These are phyloP conservation scores for Termitomyces sp. DNA, from an alignment of 768 basidiomycete genomes.

Conservation along the genomic window DNA sequence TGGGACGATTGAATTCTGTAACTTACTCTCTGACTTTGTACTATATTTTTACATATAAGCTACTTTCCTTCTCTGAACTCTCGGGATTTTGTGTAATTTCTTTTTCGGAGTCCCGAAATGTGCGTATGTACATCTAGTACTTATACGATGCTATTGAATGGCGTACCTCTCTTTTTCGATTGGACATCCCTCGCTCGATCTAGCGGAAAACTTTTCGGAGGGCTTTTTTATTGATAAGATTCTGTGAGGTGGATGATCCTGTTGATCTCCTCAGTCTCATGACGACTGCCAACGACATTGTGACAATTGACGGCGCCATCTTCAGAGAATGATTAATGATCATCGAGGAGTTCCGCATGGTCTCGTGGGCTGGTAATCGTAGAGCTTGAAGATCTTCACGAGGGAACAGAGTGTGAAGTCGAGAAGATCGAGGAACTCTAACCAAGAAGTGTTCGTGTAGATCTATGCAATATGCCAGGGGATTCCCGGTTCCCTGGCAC, in stretches of 20 bases:
- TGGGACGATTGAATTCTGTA: background rate
- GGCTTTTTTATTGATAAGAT: background rate
- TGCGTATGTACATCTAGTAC: too few relatives aligned
- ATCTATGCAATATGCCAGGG: background rate
- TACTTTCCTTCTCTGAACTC: too few relatives aligned
- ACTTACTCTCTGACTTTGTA: background rate
- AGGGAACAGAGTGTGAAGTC: background rate
- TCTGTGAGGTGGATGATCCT: background rate
- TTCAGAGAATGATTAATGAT: background rate
- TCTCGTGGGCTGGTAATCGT: constrained; percentile 16
- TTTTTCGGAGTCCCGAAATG: too few relatives aligned
- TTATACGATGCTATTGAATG: too few relatives aligned
- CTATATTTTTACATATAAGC: background rate
- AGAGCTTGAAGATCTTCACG: background rate
- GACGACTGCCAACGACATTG: background rate
- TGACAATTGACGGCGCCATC: constrained; percentile 1
- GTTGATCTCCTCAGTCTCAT: background rate
- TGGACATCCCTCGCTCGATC: too few relatives aligned
- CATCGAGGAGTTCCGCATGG: background rate
- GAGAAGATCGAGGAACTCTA: background rate
- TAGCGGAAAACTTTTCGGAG: background rate
- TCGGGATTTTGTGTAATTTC: too few relatives aligned
- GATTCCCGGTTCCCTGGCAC: background rate
- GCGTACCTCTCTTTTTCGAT: too few relatives aligned
- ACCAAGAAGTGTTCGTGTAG: too few relatives aligned